phyloP scores from a whole-genome alignment of 78 protist genomes.

The Pigoraptor vietnamica region DNA sequence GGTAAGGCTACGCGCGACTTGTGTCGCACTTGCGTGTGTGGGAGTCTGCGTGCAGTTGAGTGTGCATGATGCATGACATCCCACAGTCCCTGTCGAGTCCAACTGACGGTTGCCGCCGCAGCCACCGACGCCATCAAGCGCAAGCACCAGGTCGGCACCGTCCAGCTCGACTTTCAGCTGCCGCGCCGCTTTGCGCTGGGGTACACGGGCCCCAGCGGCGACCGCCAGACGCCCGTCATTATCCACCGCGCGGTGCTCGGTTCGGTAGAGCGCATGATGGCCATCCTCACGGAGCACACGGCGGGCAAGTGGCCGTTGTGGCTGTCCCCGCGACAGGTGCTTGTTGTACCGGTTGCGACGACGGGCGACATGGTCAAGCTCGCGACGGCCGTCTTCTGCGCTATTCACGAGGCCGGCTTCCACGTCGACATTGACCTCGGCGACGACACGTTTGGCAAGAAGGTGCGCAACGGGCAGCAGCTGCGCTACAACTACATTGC shows the following conservation, averaged over 20 bases:
- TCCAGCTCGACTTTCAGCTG: slow-evolving; percentile 96
- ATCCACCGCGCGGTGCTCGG: slow-evolving; percentile 99
- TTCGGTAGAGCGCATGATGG: slow-evolving; percentile 95
- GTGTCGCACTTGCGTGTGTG: too few species aligned
- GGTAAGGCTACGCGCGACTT: too few species aligned
- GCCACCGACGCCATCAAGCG: slow-evolving; percentile 78
- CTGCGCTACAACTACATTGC: slow-evolving; percentile 84
- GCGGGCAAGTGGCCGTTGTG: slow-evolving; percentile 94
- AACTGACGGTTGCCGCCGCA: too few species aligned
- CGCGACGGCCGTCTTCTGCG: neutral
- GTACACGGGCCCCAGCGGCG: slow-evolving; percentile 7
- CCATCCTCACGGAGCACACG: slow-evolving; percentile 93
- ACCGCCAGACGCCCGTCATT: slow-evolving; percentile 72
- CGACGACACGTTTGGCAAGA: slow-evolving; percentile 49
- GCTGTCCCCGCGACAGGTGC: slow-evolving; percentile 98
- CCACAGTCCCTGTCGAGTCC: too few species aligned
- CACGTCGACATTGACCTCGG: slow-evolving; percentile 60
- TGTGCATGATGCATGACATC: neutral
- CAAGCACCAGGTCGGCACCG: slow-evolving; percentile 93
- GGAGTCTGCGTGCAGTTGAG: too few species aligned
- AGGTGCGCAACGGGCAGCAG: slow-evolving; percentile 73
- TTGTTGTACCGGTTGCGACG: slow-evolving; percentile 73
- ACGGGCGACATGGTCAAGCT: neutral
- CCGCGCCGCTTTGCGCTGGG: slow-evolving; percentile 82
- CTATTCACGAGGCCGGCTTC: slow-evolving; percentile 36